Conservation (phyloP, 2,329 filamentous ascomycete genomes). For the Aspergillus novoparasiticus region DNA sequence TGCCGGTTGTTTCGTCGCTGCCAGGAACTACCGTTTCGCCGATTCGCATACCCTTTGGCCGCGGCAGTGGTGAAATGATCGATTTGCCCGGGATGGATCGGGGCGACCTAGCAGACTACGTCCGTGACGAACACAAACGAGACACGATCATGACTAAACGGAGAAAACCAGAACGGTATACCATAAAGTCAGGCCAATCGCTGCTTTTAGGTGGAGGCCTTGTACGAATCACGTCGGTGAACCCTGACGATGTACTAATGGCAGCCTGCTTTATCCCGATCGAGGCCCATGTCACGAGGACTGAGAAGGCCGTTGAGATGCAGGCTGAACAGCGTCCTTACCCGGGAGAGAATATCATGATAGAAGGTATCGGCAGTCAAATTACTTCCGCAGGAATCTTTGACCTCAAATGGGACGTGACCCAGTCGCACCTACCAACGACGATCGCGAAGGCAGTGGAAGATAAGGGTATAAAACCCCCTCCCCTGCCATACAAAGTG, state of each 20-base stretch:
- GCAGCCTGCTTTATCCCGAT: constrained; percentile 87
- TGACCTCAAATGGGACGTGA: constrained; percentile 78
- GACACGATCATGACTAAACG: constrained; percentile 78
- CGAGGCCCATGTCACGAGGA: constrained; percentile 73
- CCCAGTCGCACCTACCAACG: constrained; percentile 73
- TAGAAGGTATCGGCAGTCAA: constrained; percentile 58
- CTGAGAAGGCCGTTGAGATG: constrained; percentile 74
- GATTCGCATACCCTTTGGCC: constrained; percentile 88
- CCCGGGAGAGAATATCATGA: constrained; percentile 65
- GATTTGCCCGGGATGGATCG: constrained; percentile 86
- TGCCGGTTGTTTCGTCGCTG: constrained; percentile 83
- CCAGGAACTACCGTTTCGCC: constrained; percentile 94
- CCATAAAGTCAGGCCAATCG: constrained; percentile 75
- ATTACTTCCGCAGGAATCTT: constrained; percentile 75
- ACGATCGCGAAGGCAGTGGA: constrained; percentile 66
- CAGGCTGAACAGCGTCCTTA: constrained; percentile 65
- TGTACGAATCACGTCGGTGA: constrained; percentile 79
- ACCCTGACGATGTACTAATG: constrained; percentile 67
- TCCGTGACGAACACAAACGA: constrained; percentile 65
- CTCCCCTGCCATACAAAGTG: constrained; percentile 72
- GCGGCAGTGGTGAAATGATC: constrained; percentile 84
- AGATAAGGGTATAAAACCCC: constrained; percentile 60
- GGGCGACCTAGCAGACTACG: constrained; percentile 70
- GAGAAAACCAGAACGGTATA: constrained; percentile 70
- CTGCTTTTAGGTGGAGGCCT: constrained; percentile 83